Evolutionary conservation across 2,329 filamentous ascomycete species (phyloP).

Genomic region (Monilinia laxa): DNA sequence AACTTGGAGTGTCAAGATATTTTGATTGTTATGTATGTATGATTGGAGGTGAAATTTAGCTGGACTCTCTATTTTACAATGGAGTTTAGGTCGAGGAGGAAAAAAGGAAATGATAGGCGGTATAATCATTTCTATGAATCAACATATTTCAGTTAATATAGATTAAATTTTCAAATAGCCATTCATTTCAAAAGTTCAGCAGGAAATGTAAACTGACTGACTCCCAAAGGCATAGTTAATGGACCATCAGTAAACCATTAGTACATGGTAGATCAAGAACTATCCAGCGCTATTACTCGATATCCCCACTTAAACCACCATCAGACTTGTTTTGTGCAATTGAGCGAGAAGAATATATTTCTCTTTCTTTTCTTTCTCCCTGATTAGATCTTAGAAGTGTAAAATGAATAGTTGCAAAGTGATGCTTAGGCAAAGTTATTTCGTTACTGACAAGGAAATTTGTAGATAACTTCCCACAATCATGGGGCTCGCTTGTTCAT

Average conservation of each 20-base stretch:
- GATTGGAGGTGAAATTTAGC: background rate
- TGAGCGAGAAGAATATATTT: background rate
- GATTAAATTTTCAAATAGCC: background rate
- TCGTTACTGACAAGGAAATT: background rate
- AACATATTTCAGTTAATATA: no score
- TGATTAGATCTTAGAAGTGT: background rate
- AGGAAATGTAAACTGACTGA: background rate
- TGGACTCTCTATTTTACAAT: background rate
- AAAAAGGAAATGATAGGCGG: background rate
- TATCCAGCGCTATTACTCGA: no score
- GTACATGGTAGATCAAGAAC: no score
- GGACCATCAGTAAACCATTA: no score
- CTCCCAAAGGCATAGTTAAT: background rate
- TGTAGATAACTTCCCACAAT: background rate
- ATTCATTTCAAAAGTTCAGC: background rate
- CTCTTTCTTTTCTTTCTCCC: background rate
- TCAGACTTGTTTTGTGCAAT: background rate
- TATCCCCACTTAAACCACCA: no score
- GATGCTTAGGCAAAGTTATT: background rate
- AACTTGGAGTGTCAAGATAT: background rate
- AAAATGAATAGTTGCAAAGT: background rate
- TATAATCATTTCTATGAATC: no score
- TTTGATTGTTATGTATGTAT: background rate
- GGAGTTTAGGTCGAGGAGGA: background rate
- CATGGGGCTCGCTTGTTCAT: background rate